Base-by-base conservation (phyloP, 768 basidiomycete species). In the Gelatoporia subvermispora region DNA sequence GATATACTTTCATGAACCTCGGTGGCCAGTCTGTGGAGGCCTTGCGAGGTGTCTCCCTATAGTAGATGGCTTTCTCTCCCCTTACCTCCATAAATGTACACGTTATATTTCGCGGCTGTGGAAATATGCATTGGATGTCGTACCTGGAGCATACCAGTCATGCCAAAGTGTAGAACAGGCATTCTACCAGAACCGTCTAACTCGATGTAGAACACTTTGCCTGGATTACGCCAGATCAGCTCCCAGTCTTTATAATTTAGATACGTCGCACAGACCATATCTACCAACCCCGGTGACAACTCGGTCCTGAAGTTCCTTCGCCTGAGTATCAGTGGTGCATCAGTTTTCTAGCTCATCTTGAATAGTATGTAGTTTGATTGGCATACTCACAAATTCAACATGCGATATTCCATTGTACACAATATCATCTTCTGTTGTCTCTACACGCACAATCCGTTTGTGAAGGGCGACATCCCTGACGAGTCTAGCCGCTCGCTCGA, bases 71-170 rank as follows among this genome's bases (percentile, higher is more conserved):
- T 9, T 67, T 54, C 52, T 71, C 64, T 9, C 80, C 82, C 59
- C 73, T 79, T 15, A 77, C 72, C 77, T 79, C 69, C 18, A 24
- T 20, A 40, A 28, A 18, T 28, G 31, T 2, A 7, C 17, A 23
- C 20, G 4, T 0, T 10, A 16, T 16, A 3, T 9, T 35, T 2
- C 11, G 18, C 18, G 23, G n/a, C n/a, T n/a, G n/a, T n/a, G n/a
- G n/a, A 4, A 43, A 9, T 18, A 23, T 43, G 28, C 2, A 28
- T 11, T 0, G 8, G 2, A 39, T 15, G 17, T 37, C 61, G 28
- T 44, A 80, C 84, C 68, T 84, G 82, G 28, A 90, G 69, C 79
- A 81, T 85, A n/a, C 88, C 88, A 1, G 87, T 89, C 88, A 90
- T 91, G 2, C 88, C 88, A 55, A 90, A 87, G 60, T 90, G 88